Percentiles rank a stretch among this genome's conserved stretches.
Evolutionary conservation across 352 stramenopile genomes (phyloP).

Genomic region (Globisporangium sylvaticum): DNA sequence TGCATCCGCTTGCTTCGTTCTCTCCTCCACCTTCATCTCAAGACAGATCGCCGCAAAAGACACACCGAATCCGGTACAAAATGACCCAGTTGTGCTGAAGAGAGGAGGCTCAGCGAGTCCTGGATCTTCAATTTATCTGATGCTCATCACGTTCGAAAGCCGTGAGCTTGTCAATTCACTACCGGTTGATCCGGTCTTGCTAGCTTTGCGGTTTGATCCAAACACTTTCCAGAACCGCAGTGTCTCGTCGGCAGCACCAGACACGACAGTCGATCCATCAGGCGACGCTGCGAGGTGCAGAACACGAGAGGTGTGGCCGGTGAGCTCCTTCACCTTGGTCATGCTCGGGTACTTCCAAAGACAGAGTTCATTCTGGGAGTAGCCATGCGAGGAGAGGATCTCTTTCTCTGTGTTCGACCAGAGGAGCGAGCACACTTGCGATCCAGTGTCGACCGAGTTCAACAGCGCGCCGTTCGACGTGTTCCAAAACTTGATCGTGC

Average conservation of each 20-base stretch:
- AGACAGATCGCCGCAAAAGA: neutral
- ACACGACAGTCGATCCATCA: constrained; percentile 96
- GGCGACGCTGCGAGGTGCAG: constrained; percentile 96
- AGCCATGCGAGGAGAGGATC: constrained; percentile 97
- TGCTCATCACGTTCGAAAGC: constrained; percentile 79
- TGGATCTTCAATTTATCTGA: constrained; percentile 41
- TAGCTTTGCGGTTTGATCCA: constrained; percentile 76
- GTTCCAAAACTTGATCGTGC: constrained; percentile 99
- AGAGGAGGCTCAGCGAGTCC: neutral
- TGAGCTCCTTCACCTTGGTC: constrained; percentile 96
- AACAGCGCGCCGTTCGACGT: constrained; percentile 92
- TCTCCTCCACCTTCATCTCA: neutral
- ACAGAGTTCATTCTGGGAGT: constrained; percentile 96
- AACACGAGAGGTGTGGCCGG: constrained; percentile 95
- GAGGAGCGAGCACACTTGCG: constrained; percentile 96
- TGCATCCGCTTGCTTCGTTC: neutral
- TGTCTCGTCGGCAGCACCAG: constrained; percentile 97
- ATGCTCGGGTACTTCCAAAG: constrained; percentile 99
- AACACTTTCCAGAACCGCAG: constrained; percentile 99
- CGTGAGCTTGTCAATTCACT: constrained; percentile 59
- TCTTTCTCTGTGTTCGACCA: constrained; percentile 93
- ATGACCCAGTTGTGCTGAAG: neutral
- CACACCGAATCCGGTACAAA: neutral
- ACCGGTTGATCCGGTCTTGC: constrained; percentile 49
- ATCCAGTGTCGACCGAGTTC: constrained; percentile 97